Evolutionary conservation across 306 rosid genomes (phyloP), one percentile per base, ranked within the genome.

Genomic region (Trifolium repens): DNA sequence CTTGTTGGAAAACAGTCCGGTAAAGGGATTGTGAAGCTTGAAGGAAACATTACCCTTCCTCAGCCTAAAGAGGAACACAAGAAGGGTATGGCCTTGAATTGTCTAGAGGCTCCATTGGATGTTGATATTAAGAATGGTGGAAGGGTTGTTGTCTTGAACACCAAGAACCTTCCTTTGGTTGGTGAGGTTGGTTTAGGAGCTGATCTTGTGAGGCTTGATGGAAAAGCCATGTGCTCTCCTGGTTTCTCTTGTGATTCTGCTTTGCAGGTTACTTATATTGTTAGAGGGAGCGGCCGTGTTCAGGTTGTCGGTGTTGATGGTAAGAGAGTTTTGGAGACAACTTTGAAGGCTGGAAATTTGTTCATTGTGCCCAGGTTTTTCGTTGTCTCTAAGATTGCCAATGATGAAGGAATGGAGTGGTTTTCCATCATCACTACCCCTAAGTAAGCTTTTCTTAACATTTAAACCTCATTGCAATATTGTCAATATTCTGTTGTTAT

Each of bases 371-470:
- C 97, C 2, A 83, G 97, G 75, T 93, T 93, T 46, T 87, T 87
- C 22, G 93, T 91, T n/a, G 97, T 93, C 22, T 91, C 97, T 0
- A 91, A 93, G 91, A 93, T 93, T 61, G 91, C 86, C 76, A 85
- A 86, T 72, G 82, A 90, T 6, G 92, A 87, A 19, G 97, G 97
- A 14, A 2, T 93, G 88, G 97, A 89, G 39, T 93, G 96, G 98
- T 93, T 93, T 78, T 93, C 98, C 19, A 93, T 93, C 64, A 88
- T 91, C 82, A 73, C 90, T 46, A 89, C 96, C 61, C 97, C 96
- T 11, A 81, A 91, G 91, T 91, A 74, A 43, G 93, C 26, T 52
- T 69, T 68, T 57, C 44, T 12, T 52, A 52, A 0, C 24, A 4
- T 26, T 50, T 40, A 44, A 22, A 46, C 60, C 40, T 17, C 35